Percentiles rank a stretch among this genome's conserved stretches.
Conservation (phyloP, 805 yeast genomes). For the Cyberlindnera mycetangii region DNA sequence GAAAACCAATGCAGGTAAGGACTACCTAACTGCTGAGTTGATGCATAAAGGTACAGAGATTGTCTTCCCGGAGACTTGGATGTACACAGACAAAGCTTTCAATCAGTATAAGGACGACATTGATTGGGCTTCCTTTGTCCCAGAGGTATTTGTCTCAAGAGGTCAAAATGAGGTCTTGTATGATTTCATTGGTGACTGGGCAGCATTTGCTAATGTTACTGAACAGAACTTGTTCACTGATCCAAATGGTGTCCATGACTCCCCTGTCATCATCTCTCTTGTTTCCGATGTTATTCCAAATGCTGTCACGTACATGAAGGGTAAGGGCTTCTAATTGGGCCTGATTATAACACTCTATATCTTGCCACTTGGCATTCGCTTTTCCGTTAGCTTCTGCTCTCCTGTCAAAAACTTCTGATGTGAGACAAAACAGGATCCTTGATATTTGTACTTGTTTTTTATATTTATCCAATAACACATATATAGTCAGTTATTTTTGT, state of each 20-base stretch:
- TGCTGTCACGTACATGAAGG: constrained; percentile 3
- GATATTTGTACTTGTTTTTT: too few relatives aligned
- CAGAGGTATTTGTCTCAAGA: constrained; percentile 6
- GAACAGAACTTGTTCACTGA: constrained; percentile 4
- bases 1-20: constrained; percentile 3
- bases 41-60: constrained; percentile 7
- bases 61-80: not conserved
- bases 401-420: too few relatives aligned
- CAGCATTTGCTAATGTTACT: not conserved
- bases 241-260: constrained; percentile 10
- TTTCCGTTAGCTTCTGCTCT: too few relatives aligned
- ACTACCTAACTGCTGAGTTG: constrained; percentile 8
- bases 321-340: not conserved
- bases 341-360: too few relatives aligned
- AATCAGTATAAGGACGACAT: constrained; percentile 9
- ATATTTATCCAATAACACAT: too few relatives aligned
- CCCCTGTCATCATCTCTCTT: constrained; percentile 8
- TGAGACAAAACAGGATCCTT: too few relatives aligned
- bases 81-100: constrained; percentile 2
- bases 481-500: too few relatives aligned
- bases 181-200: constrained; percentile 4
- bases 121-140: constrained; percentile 11
- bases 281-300: constrained; percentile 1
- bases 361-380: too few relatives aligned
- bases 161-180: constrained; percentile 18